Evolutionary conservation across 2,329 filamentous ascomycete species (phyloP).

Genomic region (Sclerotinia subarctica): DNA sequence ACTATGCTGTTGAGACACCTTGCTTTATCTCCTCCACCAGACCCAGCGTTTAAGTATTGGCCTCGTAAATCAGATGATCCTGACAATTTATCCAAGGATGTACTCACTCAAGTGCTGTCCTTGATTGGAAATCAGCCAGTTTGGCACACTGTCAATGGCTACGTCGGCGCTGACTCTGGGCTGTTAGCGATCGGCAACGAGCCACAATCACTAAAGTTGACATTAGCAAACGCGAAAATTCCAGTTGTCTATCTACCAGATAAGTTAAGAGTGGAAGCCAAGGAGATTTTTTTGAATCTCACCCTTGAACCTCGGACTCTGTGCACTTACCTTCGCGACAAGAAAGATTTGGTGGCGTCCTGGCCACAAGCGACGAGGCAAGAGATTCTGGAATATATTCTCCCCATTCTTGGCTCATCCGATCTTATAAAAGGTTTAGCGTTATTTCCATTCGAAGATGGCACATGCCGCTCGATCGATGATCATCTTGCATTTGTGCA

Average conservation of each 20-base stretch:
- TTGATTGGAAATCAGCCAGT: slow-evolving; percentile 26
- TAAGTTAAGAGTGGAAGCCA: slow-evolving; percentile 15
- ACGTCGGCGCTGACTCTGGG: slow-evolving; percentile 21
- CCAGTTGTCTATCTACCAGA: slow-evolving; percentile 31
- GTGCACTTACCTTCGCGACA: slow-evolving; percentile 22
- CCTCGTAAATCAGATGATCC: slow-evolving; percentile 22
- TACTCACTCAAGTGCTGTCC: slow-evolving; percentile 24
- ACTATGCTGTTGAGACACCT: slow-evolving; percentile 26
- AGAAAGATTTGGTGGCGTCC: neutral
- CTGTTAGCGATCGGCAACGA: slow-evolving; percentile 24
- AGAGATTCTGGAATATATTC: slow-evolving; percentile 28
- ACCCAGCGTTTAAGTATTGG: slow-evolving; percentile 27
- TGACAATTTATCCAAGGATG: slow-evolving; percentile 21
- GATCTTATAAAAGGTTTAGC: slow-evolving; percentile 23
- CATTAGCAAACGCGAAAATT: slow-evolving; percentile 29
- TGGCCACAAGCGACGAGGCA: slow-evolving; percentile 24
- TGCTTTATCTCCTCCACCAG: slow-evolving; percentile 16
- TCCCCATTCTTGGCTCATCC: slow-evolving; percentile 19
- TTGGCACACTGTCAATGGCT: slow-evolving; percentile 29
- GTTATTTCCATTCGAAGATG: slow-evolving; percentile 32
- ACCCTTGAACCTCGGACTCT: slow-evolving; percentile 23
- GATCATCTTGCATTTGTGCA: slow-evolving; percentile 23
- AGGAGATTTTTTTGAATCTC: slow-evolving; percentile 23
- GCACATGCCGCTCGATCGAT: slow-evolving; percentile 25
- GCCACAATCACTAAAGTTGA: slow-evolving; percentile 21